Conservation (phyloP, 108 stramenopile species). For the Conticribra weissflogii region DNA sequence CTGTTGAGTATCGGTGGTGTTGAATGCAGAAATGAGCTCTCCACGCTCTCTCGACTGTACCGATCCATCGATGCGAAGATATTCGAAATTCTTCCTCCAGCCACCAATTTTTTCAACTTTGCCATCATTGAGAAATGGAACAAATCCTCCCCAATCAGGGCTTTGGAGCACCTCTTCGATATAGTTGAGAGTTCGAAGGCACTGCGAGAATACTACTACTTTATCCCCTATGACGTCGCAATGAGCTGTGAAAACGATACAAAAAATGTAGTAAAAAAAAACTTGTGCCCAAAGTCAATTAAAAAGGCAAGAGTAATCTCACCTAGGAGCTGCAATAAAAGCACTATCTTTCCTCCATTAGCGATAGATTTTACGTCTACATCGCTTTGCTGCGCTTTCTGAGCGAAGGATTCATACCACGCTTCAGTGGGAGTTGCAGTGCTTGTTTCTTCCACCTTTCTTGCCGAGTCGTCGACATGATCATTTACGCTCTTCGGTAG, state of each 20-base stretch:
- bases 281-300: background rate
- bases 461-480: too few species aligned
- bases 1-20: slow-evolving; percentile 42
- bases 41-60: slow-evolving; percentile 64
- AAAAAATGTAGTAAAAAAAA: background rate
- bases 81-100: slow-evolving; percentile 62
- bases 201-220: slow-evolving; percentile 75
- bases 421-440: slow-evolving; percentile 8
- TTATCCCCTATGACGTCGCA: slow-evolving; percentile 62
- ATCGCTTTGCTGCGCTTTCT: slow-evolving; percentile 42
- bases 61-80: slow-evolving; percentile 76
- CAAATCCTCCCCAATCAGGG: slow-evolving; percentile 56
- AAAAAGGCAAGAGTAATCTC: slow-evolving; percentile 18
- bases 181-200: slow-evolving; percentile 68
- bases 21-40: slow-evolving; percentile 53
- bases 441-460: slow-evolving; percentile 12
- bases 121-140: slow-evolving; percentile 26
- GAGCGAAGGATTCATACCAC: slow-evolving; percentile 57
- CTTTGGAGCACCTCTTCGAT: slow-evolving; percentile 56
- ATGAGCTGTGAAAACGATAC: slow-evolving; percentile 24
- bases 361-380: slow-evolving; percentile 47
- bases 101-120: slow-evolving; percentile 44
- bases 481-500: too few species aligned
- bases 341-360: slow-evolving; percentile 65
- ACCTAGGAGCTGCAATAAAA: slow-evolving; percentile 71